Percentiles rank a stretch among this genome's conserved stretches.
Evolutionary conservation across 306 rosid genomes (phyloP).

Genomic region (Cicer judaicum): DNA sequence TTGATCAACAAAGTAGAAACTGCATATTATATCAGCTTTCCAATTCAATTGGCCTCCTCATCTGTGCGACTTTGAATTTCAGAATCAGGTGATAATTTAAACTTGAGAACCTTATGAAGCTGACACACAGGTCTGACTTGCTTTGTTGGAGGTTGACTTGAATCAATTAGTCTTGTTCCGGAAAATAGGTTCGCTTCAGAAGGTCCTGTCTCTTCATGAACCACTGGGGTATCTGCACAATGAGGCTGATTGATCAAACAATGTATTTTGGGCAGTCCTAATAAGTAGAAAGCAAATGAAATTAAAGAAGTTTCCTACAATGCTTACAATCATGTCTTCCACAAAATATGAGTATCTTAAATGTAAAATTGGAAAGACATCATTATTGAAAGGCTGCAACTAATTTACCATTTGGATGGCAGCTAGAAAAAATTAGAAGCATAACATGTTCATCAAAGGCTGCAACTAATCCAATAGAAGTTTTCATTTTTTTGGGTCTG

Average conservation of each 20-base stretch:
- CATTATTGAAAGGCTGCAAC: constrained; percentile 2
- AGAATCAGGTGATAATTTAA: constrained; percentile 63
- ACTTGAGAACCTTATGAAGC: constrained; percentile 69
- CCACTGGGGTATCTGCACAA: constrained; percentile 60
- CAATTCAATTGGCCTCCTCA: constrained; percentile 44
- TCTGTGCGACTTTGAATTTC: constrained; percentile 40
- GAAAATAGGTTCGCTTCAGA: constrained; percentile 65
- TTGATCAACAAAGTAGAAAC: not conserved
- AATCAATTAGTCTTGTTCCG: constrained; percentile 65
- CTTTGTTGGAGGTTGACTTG: constrained; percentile 61
- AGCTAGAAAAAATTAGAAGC: not conserved
- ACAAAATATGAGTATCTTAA: constrained; percentile 6
- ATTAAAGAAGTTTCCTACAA: not conserved
- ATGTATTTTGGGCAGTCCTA: not conserved
- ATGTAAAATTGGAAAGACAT: constrained; percentile 20
- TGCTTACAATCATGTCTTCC: constrained; percentile 1
- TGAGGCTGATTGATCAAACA: constrained; percentile 26
- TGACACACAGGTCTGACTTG: constrained; percentile 64
- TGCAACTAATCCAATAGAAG: constrained; percentile 15
- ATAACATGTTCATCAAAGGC: constrained; percentile 3
- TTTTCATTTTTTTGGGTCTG: constrained; percentile 17
- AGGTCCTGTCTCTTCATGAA: constrained; percentile 75
- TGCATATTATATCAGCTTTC: not conserved
- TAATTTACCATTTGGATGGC: constrained; percentile 15
- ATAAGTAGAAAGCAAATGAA: constrained; percentile 15